These are phyloP conservation scores for Oryza meyeriana DNA, from an alignment of 176 grass and related monocot species.

Conservation along the genomic window DNA sequence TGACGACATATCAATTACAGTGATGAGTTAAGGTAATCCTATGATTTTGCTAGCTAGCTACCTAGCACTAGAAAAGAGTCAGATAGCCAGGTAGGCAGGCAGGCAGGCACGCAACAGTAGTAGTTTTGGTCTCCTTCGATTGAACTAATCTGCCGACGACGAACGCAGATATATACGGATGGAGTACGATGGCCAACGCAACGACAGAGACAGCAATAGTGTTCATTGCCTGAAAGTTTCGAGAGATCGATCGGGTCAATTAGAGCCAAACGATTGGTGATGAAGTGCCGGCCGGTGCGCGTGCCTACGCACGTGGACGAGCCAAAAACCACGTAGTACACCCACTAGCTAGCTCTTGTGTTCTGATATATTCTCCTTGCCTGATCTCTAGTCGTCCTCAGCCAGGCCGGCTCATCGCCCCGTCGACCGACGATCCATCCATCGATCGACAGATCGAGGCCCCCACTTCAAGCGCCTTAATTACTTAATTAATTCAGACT, in stretches of 20 bases:
- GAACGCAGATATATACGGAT: neutral
- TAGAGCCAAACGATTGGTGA: neutral
- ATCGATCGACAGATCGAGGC: neutral
- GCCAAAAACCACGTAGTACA: neutral
- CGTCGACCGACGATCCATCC: neutral
- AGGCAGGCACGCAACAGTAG: neutral
- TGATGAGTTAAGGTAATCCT: neutral
- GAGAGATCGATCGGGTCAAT: neutral
- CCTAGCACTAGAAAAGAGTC: neutral
- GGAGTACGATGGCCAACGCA: neutral
- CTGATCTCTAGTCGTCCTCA: neutral
- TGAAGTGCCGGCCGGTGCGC: neutral
- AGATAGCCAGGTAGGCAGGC: too few species aligned
- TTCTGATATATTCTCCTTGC: neutral
- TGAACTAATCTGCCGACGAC: conserved; percentile 4
- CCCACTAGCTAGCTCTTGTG: neutral
- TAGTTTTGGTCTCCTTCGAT: neutral
- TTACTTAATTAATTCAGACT: neutral
- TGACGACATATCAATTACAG: too few species aligned
- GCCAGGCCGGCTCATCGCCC: neutral
- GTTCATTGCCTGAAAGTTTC: neutral
- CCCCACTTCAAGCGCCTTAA: neutral
- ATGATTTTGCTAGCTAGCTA: neutral
- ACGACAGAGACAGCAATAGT: neutral
- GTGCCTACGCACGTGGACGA: neutral